Base-by-base conservation (phyloP, 495 filamentous ascomycete species). In the Beverwykella pulmonaria region DNA sequence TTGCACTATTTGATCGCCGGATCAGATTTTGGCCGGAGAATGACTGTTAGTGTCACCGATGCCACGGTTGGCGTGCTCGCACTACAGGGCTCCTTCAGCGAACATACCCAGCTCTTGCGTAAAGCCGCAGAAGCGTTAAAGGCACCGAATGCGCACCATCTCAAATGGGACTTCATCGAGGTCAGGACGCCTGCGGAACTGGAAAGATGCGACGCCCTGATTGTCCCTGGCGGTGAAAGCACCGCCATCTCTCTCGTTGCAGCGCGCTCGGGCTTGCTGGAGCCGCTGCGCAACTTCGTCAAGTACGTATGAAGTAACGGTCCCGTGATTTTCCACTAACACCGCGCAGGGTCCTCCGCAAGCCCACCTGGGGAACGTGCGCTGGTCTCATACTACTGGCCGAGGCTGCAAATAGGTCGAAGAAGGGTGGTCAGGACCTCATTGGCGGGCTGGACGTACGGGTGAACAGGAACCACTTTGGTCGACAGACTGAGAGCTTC, bases 401-500 rank as follows among this genome's bases (percentile, higher is more conserved):
- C 14, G 92, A 96, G 74, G 86, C 88, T 47, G 95, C 94, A 23
- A 93, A 92, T 74, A 83, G 87, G 25, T 93, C 90, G 1, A 98
- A 96, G 74, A 86, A 88, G 63, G 92, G 92, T 47, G 94, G 94
- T 0, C 94, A 98, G 73, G 92, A 97, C 53, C 84, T 98, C 22
- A 91, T 98, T 47, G 94, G 94, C 0, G 94, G 94, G 12, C 82
- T 98, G 26, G 89, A 93, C 72, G 93, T 98, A 30, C 83, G 90
- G 50, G 92, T 98, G 53, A 90, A 93, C 71, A 81, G 94, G n/a
- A 98, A 98, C 72, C 90, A 96, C 76, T 98, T 97, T 74, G 94
- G 94, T 22, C 84, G 95, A 53, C 94, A 98, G 78, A 86, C 89
- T 26, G 92, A 98, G 78, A 96, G 91, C 71, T 98, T 98, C 75